A percentile compares a stretch with the other conserved stretches of the same genome.
phyloP scores from a whole-genome alignment of 2,329 filamentous ascomycete genomes.

The Immersiporthe knoxdaviesiana region DNA sequence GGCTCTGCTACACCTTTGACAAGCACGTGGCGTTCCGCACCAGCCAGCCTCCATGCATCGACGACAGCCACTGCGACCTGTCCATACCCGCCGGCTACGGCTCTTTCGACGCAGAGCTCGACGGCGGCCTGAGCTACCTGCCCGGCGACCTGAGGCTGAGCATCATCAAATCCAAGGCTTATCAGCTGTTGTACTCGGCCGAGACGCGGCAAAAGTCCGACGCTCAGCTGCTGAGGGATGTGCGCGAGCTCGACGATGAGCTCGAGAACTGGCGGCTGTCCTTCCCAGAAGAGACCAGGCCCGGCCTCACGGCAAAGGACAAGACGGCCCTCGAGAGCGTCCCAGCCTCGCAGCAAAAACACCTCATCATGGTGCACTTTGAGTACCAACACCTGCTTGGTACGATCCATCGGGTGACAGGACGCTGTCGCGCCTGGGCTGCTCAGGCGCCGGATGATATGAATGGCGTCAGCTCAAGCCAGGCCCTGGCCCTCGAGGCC shows the following conservation, averaged over 20 bases:
- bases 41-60: conserved; percentile 54
- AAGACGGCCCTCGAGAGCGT: not conserved
- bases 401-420: conserved; percentile 60
- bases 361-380: conserved; percentile 37
- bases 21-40: conserved; percentile 58
- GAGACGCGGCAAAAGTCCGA: conserved; percentile 54
- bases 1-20: conserved; percentile 58
- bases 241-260: conserved; percentile 60
- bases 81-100: conserved; percentile 48
- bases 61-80: conserved; percentile 57
- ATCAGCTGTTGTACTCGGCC: conserved; percentile 53
- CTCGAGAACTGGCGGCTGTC: conserved; percentile 58
- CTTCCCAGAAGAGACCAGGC: conserved; percentile 48
- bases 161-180: conserved; percentile 56
- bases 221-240: conserved; percentile 56
- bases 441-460: conserved; percentile 40
- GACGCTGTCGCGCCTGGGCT: conserved; percentile 50
- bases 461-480: conserved; percentile 54
- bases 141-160: conserved; percentile 54
- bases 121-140: conserved; percentile 40
- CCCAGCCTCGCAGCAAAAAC: conserved; percentile 5
- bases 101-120: conserved; percentile 26
- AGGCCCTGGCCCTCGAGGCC: conserved; percentile 57
- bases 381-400: conserved; percentile 61
- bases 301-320: conserved; percentile 42